A percentile compares a stretch with the other conserved stretches of the same genome.
Conservation (phyloP, 2,329 filamentous ascomycete genomes). For the Ustulina deusta region DNA sequence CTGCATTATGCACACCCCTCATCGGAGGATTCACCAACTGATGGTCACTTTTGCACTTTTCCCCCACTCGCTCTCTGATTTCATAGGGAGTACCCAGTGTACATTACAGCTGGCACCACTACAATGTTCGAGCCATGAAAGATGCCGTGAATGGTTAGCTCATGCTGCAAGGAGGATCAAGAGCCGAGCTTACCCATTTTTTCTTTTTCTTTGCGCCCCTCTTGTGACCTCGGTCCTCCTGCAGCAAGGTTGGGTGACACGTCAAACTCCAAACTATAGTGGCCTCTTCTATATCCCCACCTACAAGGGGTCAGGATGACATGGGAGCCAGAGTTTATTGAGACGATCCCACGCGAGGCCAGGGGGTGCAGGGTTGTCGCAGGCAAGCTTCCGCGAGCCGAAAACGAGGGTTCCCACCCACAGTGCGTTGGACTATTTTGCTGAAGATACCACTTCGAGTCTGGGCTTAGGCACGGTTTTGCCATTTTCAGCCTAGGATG, state of each 20-base stretch:
- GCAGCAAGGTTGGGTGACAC: slow-evolving; percentile 27
- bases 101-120: slow-evolving; percentile 19
- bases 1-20: slow-evolving; percentile 44
- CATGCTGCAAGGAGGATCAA: slow-evolving; percentile 32
- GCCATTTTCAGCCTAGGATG: slow-evolving; percentile 34
- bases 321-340: slow-evolving; percentile 32
- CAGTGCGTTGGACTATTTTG: slow-evolving; percentile 23
- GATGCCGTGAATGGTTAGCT: slow-evolving; percentile 27
- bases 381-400: slow-evolving; percentile 41
- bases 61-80: slow-evolving; percentile 21
- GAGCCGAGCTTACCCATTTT: slow-evolving; percentile 23
- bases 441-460: slow-evolving; percentile 21
- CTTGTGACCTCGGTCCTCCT: slow-evolving; percentile 11
- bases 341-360: slow-evolving; percentile 38
- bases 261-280: slow-evolving; percentile 33
- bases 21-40: slow-evolving; percentile 38
- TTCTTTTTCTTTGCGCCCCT: slow-evolving; percentile 21
- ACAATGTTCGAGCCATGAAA: slow-evolving; percentile 11
- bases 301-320: slow-evolving; percentile 28
- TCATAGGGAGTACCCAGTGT: neutral
- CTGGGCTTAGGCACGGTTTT: slow-evolving; percentile 14
- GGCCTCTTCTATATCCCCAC: slow-evolving; percentile 26
- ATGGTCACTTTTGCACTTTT: slow-evolving; percentile 20
- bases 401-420: slow-evolving; percentile 25
- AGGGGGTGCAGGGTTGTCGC: slow-evolving; percentile 13